Evolutionary conservation across 2,329 filamentous ascomycete species (phyloP).

Genomic region (Aspergillus calidoustus): DNA sequence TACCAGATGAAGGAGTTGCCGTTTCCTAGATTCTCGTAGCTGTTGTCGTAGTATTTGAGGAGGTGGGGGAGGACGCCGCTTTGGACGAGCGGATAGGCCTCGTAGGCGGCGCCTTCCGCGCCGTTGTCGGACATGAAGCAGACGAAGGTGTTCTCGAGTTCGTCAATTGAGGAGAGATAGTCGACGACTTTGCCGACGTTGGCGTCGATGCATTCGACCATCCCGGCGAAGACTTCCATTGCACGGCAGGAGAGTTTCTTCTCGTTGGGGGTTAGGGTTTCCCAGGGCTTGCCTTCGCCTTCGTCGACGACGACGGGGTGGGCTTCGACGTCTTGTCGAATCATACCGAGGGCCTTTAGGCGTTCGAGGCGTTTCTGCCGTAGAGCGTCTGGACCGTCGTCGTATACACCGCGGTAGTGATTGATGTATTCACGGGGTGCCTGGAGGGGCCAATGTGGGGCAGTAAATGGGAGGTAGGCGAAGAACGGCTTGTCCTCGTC

Average conservation of each 20-base stretch:
- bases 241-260: slow-evolving; percentile 51
- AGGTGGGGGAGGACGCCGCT: slow-evolving; percentile 59
- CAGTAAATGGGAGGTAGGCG: slow-evolving; percentile 64
- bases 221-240: slow-evolving; percentile 67
- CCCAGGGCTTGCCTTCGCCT: slow-evolving; percentile 53
- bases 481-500: slow-evolving; percentile 57
- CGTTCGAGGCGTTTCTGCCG: slow-evolving; percentile 57
- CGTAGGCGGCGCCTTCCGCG: slow-evolving; percentile 63
- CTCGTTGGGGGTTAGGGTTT: slow-evolving; percentile 42
- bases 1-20: slow-evolving; percentile 66
- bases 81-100: slow-evolving; percentile 62
- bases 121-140: slow-evolving; percentile 69
- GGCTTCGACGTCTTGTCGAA: slow-evolving; percentile 51
- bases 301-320: slow-evolving; percentile 47
- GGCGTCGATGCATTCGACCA: slow-evolving; percentile 66
- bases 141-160: slow-evolving; percentile 68
- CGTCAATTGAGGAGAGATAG: slow-evolving; percentile 59
- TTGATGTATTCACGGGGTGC: slow-evolving; percentile 59
- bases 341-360: slow-evolving; percentile 62
- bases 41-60: slow-evolving; percentile 62
- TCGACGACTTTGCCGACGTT: slow-evolving; percentile 64
- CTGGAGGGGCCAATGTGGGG: slow-evolving; percentile 68
- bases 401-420: slow-evolving; percentile 64
- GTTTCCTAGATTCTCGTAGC: slow-evolving; percentile 47
- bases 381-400: slow-evolving; percentile 63